These are phyloP conservation scores for Phylloporus sp. DNA, from an alignment of 1,284 basidiomycete genomes.

Conservation along the genomic window DNA sequence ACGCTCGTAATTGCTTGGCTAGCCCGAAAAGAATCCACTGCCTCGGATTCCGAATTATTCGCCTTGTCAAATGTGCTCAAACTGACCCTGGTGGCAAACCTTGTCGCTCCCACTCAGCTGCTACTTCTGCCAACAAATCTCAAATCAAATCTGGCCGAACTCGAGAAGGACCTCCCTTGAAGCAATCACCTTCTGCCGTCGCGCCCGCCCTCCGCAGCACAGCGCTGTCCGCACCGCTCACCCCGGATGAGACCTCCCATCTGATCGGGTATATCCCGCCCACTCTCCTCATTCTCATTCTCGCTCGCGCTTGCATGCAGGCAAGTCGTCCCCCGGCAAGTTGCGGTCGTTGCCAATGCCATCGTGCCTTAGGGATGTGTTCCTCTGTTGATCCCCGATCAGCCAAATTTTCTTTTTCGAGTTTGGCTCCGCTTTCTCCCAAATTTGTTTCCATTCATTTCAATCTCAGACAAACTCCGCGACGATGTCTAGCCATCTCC, in stretches of 20 bases:
- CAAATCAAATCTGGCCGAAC: slow-evolving; percentile 38
- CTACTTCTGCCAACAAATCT: slow-evolving; percentile 31
- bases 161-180: slow-evolving; percentile 15
- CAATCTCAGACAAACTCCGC: slow-evolving; percentile 33
- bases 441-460: slow-evolving; percentile 22
- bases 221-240: neutral
- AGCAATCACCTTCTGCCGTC: slow-evolving; percentile 29
- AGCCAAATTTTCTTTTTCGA: slow-evolving; percentile 37
- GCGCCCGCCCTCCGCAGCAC: slow-evolving; percentile 2
- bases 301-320: neutral
- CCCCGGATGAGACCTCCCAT: slow-evolving; percentile 4
- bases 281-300: neutral
- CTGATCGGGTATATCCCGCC: slow-evolving; percentile 1
- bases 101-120: slow-evolving; percentile 28
- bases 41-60: slow-evolving; percentile 52
- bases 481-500: slow-evolving; percentile 20
- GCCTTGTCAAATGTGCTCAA: slow-evolving; percentile 48
- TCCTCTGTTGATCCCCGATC: slow-evolving; percentile 42
- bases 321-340: slow-evolving; percentile 24
- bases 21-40: slow-evolving; percentile 34
- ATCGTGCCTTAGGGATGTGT: slow-evolving; percentile 36
- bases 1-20: slow-evolving; percentile 27
- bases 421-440: slow-evolving; percentile 37
- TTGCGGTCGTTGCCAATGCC: slow-evolving; percentile 34
- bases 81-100: slow-evolving; percentile 48